phyloP scores from a whole-genome alignment of 352 stramenopile species.

The Phytophthora capsici region DNA sequence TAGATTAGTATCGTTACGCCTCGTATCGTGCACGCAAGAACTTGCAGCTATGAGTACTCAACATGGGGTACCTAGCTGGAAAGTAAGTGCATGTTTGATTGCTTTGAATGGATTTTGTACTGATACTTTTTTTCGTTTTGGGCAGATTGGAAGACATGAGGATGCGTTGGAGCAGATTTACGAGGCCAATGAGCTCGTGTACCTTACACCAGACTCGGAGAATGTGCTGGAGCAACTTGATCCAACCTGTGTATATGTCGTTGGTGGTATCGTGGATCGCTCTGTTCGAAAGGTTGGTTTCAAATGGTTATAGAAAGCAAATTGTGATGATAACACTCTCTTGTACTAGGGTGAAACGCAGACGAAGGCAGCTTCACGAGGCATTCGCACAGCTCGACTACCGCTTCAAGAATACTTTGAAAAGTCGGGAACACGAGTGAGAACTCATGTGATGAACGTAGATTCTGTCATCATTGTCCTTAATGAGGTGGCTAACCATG shows the following conservation, averaged over 20 bases:
- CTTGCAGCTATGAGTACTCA: conserved; percentile 43
- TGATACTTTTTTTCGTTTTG: not conserved
- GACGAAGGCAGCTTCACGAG: conserved; percentile 40
- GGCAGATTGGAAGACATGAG: conserved; percentile 47
- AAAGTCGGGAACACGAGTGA: conserved; percentile 23
- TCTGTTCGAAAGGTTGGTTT: conserved; percentile 58
- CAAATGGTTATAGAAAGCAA: too few relatives aligned
- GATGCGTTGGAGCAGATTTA: conserved; percentile 64
- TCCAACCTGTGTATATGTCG: conserved; percentile 63
- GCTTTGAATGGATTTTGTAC: not conserved
- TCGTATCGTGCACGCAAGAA: conserved; percentile 53
- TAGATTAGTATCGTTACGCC: conserved; percentile 59
- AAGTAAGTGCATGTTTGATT: conserved; percentile 37
- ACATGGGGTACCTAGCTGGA: conserved; percentile 64
- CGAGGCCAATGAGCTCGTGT: conserved; percentile 58
- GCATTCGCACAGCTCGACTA: conserved; percentile 52
- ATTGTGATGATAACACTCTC: not conserved
- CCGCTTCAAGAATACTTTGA: conserved; percentile 70
- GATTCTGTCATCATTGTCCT: conserved; percentile 74
- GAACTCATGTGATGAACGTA: conserved; percentile 82
- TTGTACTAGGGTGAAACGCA: conserved; percentile 48
- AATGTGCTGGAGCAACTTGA: conserved; percentile 67
- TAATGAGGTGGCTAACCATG: conserved; percentile 78
- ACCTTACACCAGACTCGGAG: conserved; percentile 85
- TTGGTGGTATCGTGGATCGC: conserved; percentile 87